These are phyloP conservation scores for Bipolaris sorokiniana DNA, from an alignment of 2,329 filamentous ascomycete species.

Conservation along the genomic window DNA sequence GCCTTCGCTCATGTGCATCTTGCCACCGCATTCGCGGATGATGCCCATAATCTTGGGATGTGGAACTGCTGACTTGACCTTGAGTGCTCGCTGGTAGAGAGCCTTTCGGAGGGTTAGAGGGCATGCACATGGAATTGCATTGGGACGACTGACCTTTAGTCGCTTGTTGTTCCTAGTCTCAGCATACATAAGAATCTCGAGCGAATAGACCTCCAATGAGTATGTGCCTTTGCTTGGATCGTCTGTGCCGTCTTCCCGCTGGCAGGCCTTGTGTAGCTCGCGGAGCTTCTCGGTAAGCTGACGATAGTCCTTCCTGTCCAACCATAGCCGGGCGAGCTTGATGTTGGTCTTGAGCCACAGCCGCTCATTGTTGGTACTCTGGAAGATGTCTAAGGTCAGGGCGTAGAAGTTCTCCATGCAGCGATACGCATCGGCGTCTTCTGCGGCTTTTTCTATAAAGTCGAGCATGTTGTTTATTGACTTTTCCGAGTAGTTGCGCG, in stretches of 20 bases:
- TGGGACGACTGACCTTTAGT: constrained; percentile 66
- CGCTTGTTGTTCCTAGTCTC: constrained; percentile 98
- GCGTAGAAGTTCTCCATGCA: constrained; percentile 97
- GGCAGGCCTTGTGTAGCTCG: constrained; percentile 88
- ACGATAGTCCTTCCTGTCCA: constrained; percentile 88
- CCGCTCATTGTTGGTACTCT: constrained; percentile 95
- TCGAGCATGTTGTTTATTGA: constrained; percentile 99
- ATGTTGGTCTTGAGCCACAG: constrained; percentile 98
- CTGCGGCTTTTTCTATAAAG: constrained; percentile 89
- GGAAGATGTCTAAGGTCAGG: constrained; percentile 89
- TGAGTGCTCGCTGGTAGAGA: constrained; percentile 87
- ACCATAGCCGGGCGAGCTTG: constrained; percentile 88
- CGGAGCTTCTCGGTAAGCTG: constrained; percentile 81
- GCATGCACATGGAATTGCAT: constrained; percentile 29
- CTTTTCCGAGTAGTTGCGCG: constrained; percentile 97
- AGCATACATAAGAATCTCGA: constrained; percentile 99
- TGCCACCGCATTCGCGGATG: constrained; percentile 96
- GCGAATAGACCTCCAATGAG: constrained; percentile 90
- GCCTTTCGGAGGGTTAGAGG: constrained; percentile 53
- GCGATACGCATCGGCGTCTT: constrained; percentile 71
- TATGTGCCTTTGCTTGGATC: constrained; percentile 97
- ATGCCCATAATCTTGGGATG: constrained; percentile 99
- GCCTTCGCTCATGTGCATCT: constrained; percentile 99
- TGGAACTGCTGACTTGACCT: constrained; percentile 93
- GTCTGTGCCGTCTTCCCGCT: constrained; percentile 82